These are phyloP conservation scores for Hygrocybe coccinea DNA, from an alignment of 768 basidiomycete species.

Conservation along the genomic window DNA sequence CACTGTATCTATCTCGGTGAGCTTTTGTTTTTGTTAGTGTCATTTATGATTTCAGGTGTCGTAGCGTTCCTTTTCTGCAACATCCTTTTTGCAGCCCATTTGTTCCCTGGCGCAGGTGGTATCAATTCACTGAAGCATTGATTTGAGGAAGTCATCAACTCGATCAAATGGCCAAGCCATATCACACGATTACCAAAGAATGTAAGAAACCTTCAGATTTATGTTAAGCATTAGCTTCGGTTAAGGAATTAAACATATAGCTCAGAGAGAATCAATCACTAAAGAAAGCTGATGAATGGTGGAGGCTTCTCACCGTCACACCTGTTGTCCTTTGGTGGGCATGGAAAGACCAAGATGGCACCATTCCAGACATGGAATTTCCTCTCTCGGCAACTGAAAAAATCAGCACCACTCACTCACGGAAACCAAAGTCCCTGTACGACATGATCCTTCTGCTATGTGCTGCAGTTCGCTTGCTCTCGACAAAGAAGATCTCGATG, in stretches of 20 bases:
- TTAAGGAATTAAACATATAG: conserved; percentile 13
- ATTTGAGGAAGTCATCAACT: neutral
- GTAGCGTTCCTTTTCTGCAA: conserved; percentile 19
- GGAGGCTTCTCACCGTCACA: conserved; percentile 18
- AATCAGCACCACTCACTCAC: conserved; percentile 12
- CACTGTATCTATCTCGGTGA: conserved; percentile 26
- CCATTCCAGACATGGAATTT: conserved; percentile 14
- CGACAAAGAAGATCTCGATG: conserved; percentile 17
- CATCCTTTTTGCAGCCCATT: conserved; percentile 20
- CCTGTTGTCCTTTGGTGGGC: conserved; percentile 25
- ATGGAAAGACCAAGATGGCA: conserved; percentile 19
- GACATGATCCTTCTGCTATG: conserved; percentile 14
- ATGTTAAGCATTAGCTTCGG: neutral
- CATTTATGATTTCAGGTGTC: conserved; percentile 9
- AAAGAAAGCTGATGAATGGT: conserved; percentile 33
- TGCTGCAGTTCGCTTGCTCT: conserved; percentile 17
- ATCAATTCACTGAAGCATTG: conserved; percentile 10
- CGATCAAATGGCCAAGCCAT: conserved; percentile 26
- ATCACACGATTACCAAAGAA: conserved; percentile 31
- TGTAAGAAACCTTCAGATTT: conserved; percentile 20
- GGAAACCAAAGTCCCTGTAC: conserved; percentile 11
- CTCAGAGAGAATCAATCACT: conserved; percentile 29
- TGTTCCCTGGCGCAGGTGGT: conserved; percentile 23
- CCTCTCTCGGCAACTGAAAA: conserved; percentile 17
- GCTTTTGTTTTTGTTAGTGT: neutral